These are phyloP conservation scores for Saccharomycopsis sp. DNA, from an alignment of 805 yeast species.

Conservation along the genomic window DNA sequence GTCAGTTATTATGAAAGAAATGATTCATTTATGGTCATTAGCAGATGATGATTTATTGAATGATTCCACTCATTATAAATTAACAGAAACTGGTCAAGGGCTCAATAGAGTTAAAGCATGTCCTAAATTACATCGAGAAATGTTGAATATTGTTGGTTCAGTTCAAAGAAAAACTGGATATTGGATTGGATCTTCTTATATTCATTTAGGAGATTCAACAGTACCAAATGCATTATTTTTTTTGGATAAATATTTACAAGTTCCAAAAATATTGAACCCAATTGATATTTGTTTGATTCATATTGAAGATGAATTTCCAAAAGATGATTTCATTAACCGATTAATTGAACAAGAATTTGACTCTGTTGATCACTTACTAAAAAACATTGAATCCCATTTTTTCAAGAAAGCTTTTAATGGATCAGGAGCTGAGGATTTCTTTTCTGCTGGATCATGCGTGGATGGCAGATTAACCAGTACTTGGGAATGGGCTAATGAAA, in stretches of 20 bases:
- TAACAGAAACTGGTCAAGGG: constrained; percentile 74
- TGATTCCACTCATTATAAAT: constrained; percentile 38
- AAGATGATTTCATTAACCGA: constrained; percentile 35
- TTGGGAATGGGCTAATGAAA: constrained; percentile 73
- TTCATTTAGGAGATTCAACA: constrained; percentile 74
- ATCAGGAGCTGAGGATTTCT: constrained; percentile 75
- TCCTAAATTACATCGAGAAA: constrained; percentile 56
- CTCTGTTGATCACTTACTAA: constrained; percentile 40
- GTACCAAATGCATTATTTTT: constrained; percentile 78
- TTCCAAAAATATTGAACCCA: constrained; percentile 68
- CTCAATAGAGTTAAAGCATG: constrained; percentile 67
- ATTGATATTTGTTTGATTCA: constrained; percentile 47
- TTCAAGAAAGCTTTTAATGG: constrained; percentile 61
- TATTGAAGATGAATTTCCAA: constrained; percentile 39
- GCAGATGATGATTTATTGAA: constrained; percentile 66
- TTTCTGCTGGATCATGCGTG: constrained; percentile 76
- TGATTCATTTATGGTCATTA: constrained; percentile 66
- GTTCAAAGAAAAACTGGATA: constrained; percentile 51
- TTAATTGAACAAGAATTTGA: constrained; percentile 54
- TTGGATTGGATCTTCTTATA: constrained; percentile 77
- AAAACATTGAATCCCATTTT: constrained; percentile 34
- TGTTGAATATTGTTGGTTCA: constrained; percentile 58
- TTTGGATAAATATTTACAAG: constrained; percentile 70
- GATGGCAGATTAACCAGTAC: constrained; percentile 76
- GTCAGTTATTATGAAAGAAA: constrained; percentile 70